Conservation (phyloP, 768 basidiomycete species). For the Panaeolus papilionaceus region DNA sequence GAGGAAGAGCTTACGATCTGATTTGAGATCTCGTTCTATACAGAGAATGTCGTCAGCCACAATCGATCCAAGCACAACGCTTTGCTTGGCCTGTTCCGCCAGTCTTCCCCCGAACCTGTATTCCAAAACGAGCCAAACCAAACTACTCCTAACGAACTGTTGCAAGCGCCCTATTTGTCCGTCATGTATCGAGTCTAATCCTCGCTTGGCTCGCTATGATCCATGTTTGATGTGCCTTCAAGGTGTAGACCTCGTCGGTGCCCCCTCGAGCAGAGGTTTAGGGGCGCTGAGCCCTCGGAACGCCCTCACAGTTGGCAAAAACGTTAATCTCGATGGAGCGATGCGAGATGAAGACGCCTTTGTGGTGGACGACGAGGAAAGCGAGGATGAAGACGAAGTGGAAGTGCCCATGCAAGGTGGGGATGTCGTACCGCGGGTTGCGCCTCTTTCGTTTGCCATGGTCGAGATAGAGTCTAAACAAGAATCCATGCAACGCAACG, state of each 20-base stretch:
- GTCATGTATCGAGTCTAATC: constrained; percentile 61
- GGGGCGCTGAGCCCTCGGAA: constrained; percentile 7
- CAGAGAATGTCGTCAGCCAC: not conserved
- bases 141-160: constrained; percentile 62
- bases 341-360: constrained; percentile 68
- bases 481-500: not conserved
- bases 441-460: constrained; percentile 22
- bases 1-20: too few species aligned
- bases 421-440: not conserved
- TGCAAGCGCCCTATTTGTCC: constrained; percentile 72
- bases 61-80: constrained; percentile 34
- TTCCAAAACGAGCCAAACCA: constrained; percentile 20
- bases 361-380: constrained; percentile 68
- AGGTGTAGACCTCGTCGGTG: constrained; percentile 51
- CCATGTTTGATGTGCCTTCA: constrained; percentile 76
- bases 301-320: constrained; percentile 25
- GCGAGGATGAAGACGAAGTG: constrained; percentile 50
- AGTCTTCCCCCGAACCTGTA: constrained; percentile 51
- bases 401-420: constrained; percentile 19
- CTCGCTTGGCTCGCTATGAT: constrained; percentile 69
- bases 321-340: constrained; percentile 55
- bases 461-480: not conserved
- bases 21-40: not conserved
- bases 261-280: constrained; percentile 13
- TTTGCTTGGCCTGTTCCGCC: constrained; percentile 69